Conservation (phyloP, 306 rosid species). For the Heteromeles arbutifolia region DNA sequence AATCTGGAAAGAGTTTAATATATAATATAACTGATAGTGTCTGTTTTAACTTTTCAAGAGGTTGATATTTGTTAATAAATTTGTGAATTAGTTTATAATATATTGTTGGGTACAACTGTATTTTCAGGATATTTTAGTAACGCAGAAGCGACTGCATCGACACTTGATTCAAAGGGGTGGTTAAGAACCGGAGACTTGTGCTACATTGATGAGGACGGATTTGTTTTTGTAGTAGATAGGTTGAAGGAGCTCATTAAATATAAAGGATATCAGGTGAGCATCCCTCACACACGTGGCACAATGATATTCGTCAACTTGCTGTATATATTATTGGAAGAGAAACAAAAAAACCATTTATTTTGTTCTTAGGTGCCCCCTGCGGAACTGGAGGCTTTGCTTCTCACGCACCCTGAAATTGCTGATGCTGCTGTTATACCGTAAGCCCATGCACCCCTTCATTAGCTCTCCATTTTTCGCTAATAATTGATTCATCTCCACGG, state of each 20-base stretch:
- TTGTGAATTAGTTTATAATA: too few species aligned
- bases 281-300: background rate
- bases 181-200: conserved; percentile 88
- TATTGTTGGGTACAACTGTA: background rate
- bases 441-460: conserved; percentile 4
- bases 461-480: too few species aligned
- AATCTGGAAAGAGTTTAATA: background rate
- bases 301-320: too few species aligned
- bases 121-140: conserved; percentile 69
- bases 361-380: conserved; percentile 77
- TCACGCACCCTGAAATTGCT: conserved; percentile 60
- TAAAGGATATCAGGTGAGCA: conserved; percentile 80
- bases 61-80: too few species aligned
- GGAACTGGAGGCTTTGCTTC: conserved; percentile 79
- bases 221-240: conserved; percentile 77
- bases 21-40: too few species aligned
- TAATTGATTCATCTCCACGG: too few species aligned
- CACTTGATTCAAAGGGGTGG: conserved; percentile 82
- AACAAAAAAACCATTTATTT: too few species aligned
- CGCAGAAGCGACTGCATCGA: conserved; percentile 62
- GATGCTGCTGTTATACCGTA: conserved; percentile 99
- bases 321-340: too few species aligned
- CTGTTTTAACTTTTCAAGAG: too few species aligned
- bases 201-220: conserved; percentile 77
- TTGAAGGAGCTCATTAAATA: conserved; percentile 89